A percentile compares a stretch with the other conserved stretches of the same genome.
Evolutionary conservation across 2,329 filamentous ascomycete genomes (phyloP).

Genomic region (Colletotrichum orchidophilum): DNA sequence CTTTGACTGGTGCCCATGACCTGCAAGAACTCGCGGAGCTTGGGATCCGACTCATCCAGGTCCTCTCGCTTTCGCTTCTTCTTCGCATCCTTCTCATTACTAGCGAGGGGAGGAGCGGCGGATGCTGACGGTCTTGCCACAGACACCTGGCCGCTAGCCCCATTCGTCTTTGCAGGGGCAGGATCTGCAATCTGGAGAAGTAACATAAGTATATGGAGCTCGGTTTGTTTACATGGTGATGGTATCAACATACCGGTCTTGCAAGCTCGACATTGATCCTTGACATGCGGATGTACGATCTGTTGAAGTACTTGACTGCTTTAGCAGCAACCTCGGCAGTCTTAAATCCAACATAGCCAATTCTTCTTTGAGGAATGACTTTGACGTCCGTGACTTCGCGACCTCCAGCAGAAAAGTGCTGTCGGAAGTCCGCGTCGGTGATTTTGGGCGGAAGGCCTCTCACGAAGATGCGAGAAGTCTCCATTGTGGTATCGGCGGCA

Average conservation of each 20-base stretch:
- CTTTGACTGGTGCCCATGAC: slow-evolving; percentile 75
- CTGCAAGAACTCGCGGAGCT: slow-evolving; percentile 85
- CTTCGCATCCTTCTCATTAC: slow-evolving; percentile 36
- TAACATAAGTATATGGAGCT: slow-evolving; percentile 11
- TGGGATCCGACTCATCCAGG: slow-evolving; percentile 73
- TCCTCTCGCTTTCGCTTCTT: slow-evolving; percentile 77
- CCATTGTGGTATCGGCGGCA: slow-evolving; percentile 47
- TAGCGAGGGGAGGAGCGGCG: slow-evolving; percentile 33
- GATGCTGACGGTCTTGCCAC: slow-evolving; percentile 25
- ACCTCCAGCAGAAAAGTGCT: slow-evolving; percentile 82
- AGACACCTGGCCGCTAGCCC: neutral
- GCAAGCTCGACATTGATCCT: slow-evolving; percentile 91
- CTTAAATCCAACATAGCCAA: slow-evolving; percentile 96
- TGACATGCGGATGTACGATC: slow-evolving; percentile 94
- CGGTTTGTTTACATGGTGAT: neutral
- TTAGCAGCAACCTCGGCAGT: slow-evolving; percentile 80
- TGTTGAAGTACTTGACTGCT: slow-evolving; percentile 95
- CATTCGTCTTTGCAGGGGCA: slow-evolving; percentile 42
- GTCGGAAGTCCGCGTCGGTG: slow-evolving; percentile 84
- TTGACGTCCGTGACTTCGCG: slow-evolving; percentile 89
- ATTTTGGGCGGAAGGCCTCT: slow-evolving; percentile 86
- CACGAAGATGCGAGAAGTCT: slow-evolving; percentile 79
- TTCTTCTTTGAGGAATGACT: slow-evolving; percentile 87
- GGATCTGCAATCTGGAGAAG: slow-evolving; percentile 51
- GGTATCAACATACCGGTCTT: slow-evolving; percentile 59